Conservation (phyloP, 2,329 filamentous ascomycete genomes). For the Sporothrix pallida region DNA sequence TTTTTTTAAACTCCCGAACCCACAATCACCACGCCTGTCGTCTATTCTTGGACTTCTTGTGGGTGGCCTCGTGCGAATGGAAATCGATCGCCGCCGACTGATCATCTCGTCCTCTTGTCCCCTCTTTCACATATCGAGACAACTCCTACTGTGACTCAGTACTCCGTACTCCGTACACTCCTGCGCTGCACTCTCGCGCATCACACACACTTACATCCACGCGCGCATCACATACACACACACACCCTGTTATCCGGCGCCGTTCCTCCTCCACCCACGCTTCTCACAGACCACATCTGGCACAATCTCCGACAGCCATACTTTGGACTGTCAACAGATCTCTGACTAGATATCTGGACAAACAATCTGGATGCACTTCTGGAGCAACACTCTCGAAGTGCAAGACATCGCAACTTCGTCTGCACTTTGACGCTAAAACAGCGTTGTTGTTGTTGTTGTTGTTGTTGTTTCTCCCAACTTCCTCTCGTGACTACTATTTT, state of each 20-base stretch:
- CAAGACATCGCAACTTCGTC: background rate
- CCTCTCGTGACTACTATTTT: slow-evolving; percentile 11
- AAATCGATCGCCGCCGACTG: slow-evolving; percentile 32
- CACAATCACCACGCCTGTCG: background rate
- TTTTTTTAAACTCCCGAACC: background rate
- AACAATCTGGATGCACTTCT: background rate
- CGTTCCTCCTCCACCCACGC: background rate
- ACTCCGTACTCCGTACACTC: background rate
- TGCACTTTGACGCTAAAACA: background rate
- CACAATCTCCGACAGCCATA: slow-evolving; percentile 22
- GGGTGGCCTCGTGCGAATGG: slow-evolving; percentile 22
- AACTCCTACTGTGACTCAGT: background rate
- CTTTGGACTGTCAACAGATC: background rate
- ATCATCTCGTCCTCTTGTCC: slow-evolving; percentile 8
- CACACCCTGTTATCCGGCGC: background rate
- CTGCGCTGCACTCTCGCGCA: background rate
- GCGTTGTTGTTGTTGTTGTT: background rate
- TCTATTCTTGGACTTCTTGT: slow-evolving; percentile 20
- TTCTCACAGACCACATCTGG: background rate
- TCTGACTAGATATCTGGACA: no score
- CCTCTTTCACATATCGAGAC: background rate
- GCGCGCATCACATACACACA: background rate
- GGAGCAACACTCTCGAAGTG: background rate
- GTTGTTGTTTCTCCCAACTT: background rate
- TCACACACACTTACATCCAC: background rate